Evolutionary conservation across 768 basidiomycete species (phyloP), one percentile per base, ranked within the genome.

Genomic region (Termitomyces bulborhizus): DNA sequence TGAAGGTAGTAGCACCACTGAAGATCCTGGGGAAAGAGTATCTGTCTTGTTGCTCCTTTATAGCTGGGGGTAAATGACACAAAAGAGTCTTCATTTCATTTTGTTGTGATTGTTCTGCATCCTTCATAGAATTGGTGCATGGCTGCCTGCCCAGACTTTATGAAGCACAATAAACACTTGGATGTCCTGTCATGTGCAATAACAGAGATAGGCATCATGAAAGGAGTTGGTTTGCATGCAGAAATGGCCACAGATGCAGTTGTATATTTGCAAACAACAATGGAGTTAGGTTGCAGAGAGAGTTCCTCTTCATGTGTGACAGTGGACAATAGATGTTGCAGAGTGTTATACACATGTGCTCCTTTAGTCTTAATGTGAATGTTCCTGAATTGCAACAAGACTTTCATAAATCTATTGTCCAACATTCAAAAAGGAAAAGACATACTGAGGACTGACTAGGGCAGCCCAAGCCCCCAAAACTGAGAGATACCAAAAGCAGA

Each of bases 401-500:
- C 11, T 11, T 6, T 15, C 26, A 11, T 49, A 11, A 49, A 36
- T 13, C 36, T n/a, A 21, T 21, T 21, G 21, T 21, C 21, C 21
- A 2, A 21, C 21, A 21, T 21, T 21, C 2, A 21, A 3, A 16
- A 51, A 21, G 4, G 21, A 34, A 16, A 16, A 9, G 36, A 52
- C 56, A 34, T 39, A 62, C 60, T 55, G 43, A 41, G 53, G 53
- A 29, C 60, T 58, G 21, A 21, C 21, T 2, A 2, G 21, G 21
- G 36, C 59, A 42, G 15, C 56, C 47, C 37, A 53, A 13, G 56
- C 58, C 18, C 21, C 21, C 51, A 34, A 60, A 53, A 27, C 32
- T 45, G 31, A 62, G 40, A 34, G 51, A 51, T 37, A 58, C 49
- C 27, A 58, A 53, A 46, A 58, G 46, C 40, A 60, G 40, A 16